Evolutionary conservation across 192 early-diverging fungal species (phyloP).

Genomic region (Linnemannia exigua): DNA sequence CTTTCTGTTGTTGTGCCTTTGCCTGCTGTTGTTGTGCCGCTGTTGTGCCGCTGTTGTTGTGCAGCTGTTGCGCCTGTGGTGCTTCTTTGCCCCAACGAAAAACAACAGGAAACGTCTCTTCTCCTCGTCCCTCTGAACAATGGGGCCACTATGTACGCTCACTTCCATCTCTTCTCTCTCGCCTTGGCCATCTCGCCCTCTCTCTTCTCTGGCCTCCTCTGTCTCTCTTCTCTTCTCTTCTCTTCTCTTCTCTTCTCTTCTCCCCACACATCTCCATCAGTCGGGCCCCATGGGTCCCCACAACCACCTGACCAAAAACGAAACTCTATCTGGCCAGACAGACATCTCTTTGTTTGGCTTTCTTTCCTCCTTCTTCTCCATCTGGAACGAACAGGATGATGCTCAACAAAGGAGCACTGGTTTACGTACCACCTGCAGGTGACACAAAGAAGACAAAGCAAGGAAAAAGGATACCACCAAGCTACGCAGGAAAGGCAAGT

Average conservation of each 20-base stretch:
- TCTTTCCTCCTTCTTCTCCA: neutral
- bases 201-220: neutral
- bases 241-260: neutral
- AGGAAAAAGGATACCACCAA: too few species aligned
- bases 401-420: too few species aligned
- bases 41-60: neutral
- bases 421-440: too few species aligned
- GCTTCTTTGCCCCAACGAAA: neutral
- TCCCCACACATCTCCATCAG: neutral
- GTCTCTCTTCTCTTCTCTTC: neutral
- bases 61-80: neutral
- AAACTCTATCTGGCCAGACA: neutral
- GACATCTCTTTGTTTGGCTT: neutral
- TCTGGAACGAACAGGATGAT: too few species aligned
- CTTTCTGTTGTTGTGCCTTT: neutral
- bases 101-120: neutral
- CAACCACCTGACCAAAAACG: neutral
- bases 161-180: too few species aligned
- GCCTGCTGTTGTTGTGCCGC: neutral
- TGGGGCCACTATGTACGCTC: too few species aligned
- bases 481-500: too few species aligned
- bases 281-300: neutral
- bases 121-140: too few species aligned
- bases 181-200: too few species aligned
- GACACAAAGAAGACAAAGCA: too few species aligned